These are phyloP conservation scores for Ophiostoma ulmi DNA, from an alignment of 2,329 filamentous ascomycete genomes.

Conservation along the genomic window DNA sequence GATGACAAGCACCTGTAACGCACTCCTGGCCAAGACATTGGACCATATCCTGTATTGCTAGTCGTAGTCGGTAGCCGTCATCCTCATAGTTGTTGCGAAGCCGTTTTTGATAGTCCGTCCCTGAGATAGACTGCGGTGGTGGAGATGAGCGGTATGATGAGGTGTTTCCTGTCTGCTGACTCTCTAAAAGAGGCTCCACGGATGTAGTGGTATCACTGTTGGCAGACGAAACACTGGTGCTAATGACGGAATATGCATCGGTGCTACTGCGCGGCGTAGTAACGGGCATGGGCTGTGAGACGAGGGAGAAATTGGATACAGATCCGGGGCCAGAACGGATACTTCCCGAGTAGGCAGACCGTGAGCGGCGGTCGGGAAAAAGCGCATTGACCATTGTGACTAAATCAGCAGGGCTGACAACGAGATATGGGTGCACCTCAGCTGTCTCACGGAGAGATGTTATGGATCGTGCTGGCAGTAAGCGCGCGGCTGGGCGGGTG, in stretches of 20 bases:
- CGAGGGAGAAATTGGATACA: constrained; percentile 61
- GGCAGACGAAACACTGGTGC: constrained; percentile 66
- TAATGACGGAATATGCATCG: constrained; percentile 66
- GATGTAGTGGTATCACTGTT: constrained; percentile 66
- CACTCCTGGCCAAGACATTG: constrained; percentile 60
- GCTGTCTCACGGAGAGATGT: constrained; percentile 69
- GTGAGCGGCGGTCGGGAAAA: constrained; percentile 68
- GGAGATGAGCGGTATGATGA: constrained; percentile 52
- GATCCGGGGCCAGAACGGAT: constrained; percentile 63
- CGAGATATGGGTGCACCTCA: constrained; percentile 73
- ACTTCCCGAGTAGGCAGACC: constrained; percentile 57
- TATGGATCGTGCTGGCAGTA: constrained; percentile 66
- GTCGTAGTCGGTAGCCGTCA: constrained; percentile 59
- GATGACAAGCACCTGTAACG: constrained; percentile 65
- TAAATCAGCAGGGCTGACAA: constrained; percentile 73
- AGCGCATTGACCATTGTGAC: constrained; percentile 75
- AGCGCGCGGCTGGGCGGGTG: constrained; percentile 48
- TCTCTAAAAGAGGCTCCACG: constrained; percentile 58
- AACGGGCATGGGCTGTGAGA: constrained; percentile 63
- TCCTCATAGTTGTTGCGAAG: constrained; percentile 52
- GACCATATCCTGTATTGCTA: constrained; percentile 66
- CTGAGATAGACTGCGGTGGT: constrained; percentile 33
- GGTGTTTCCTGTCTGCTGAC: constrained; percentile 44
- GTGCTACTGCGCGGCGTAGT: constrained; percentile 51
- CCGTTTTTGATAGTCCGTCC: constrained; percentile 40